These are phyloP conservation scores for Ganoderma boninense DNA, from an alignment of 1,284 basidiomycete genomes.

Conservation along the genomic window DNA sequence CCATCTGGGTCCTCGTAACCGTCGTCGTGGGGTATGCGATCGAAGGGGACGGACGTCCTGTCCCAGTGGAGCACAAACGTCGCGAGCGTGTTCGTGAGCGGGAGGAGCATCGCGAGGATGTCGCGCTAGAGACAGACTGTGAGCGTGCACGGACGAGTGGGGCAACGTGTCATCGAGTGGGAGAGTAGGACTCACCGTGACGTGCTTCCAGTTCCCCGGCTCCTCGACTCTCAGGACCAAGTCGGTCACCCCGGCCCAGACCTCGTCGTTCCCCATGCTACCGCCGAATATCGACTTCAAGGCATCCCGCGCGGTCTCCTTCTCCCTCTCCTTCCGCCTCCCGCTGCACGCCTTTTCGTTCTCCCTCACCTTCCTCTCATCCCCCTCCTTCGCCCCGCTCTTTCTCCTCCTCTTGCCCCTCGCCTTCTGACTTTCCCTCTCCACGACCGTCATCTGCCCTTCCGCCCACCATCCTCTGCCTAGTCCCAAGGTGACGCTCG, in stretches of 20 bases:
- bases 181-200: constrained; percentile 21
- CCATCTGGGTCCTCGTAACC: constrained; percentile 9
- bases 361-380: neutral
- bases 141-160: neutral
- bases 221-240: constrained; percentile 26
- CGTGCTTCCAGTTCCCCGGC: constrained; percentile 24
- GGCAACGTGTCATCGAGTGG: neutral
- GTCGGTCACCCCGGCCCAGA: constrained; percentile 23
- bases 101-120: constrained; percentile 21
- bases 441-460: neutral
- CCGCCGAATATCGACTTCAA: constrained; percentile 21
- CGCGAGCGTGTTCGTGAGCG: constrained; percentile 20
- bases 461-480: constrained; percentile 27
- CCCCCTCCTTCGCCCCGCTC: neutral
- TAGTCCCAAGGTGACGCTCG: constrained; percentile 15
- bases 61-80: constrained; percentile 27
- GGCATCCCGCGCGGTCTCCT: constrained; percentile 8
- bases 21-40: constrained; percentile 20
- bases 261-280: constrained; percentile 12
- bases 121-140: constrained; percentile 16
- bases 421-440: neutral
- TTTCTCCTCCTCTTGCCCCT: neutral
- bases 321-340: neutral
- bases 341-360: neutral
- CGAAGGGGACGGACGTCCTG: constrained; percentile 28